Evolutionary conservation across 805 yeast species (phyloP), one percentile per base, ranked within the genome.

Genomic region (Candida methanosorbosa): DNA sequence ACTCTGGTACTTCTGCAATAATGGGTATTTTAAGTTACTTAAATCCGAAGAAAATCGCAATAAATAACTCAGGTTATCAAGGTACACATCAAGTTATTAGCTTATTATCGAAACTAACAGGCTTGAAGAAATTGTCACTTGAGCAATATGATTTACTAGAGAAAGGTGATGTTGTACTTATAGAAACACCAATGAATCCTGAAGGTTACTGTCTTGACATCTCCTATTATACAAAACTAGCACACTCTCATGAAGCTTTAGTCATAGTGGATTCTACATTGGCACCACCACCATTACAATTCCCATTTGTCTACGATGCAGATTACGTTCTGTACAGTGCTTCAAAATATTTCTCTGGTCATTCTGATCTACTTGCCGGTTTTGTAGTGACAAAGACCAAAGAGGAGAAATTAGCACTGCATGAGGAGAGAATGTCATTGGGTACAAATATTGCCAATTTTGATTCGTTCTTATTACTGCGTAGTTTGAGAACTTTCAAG

Each of bases 101-200:
- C 22, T 49, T 72, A n/a, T 55, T 67, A 28, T 49, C 63, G 2
- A 59, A 71, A 34, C 54, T 66, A 26, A 56, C 69, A 9, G 66
- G 67, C 2, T 44, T 67, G 32, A 48, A 62, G 33, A 61, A 62
- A 35, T 45, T 58, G 12, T 46, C 62, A 2, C 44, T 65, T n/a
- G 49, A 48, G 7, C 49, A 52, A n/a, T 62, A 58, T 29, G 52
- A 48, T 23, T 41, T 51, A 29, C 48, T 69, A 27, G 47, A 49
- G 1, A 48, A 58, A 25, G 68, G 68, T 9, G 74, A 72, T 34
- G 58, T 72, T 8, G 59, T 72, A 30, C 62, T 70, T 29, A 49
- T 72, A 24, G 78, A 72, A 49, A 64, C 77, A 3, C 78, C 78
- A 9, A 66, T 71, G 49, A 72, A 72, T 49, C 78, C 78, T 5